A percentile compares a stretch with the other conserved stretches of the same genome.
phyloP scores from a whole-genome alignment of 2,329 filamentous ascomycete genomes.

The Ophiostoma tasmaniense region DNA sequence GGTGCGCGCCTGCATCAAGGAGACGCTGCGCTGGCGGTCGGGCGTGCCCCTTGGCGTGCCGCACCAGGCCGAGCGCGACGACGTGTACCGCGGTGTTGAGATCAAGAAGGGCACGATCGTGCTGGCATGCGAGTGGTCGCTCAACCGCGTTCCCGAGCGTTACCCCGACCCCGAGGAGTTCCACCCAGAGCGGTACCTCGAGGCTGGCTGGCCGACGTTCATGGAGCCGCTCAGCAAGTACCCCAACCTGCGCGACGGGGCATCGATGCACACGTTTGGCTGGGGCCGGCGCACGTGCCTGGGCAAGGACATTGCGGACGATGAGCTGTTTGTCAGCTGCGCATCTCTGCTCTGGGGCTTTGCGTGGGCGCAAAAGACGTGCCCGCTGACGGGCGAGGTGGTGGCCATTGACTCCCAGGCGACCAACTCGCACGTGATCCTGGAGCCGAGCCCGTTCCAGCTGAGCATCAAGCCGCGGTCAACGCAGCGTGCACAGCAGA shows the following conservation, averaged over 20 bases:
- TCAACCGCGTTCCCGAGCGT: constrained; percentile 48
- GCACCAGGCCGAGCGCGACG: constrained; percentile 40
- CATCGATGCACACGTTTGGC: constrained; percentile 55
- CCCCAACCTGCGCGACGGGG: constrained; percentile 51
- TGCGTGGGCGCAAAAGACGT: constrained; percentile 33
- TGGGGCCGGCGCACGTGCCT: constrained; percentile 56
- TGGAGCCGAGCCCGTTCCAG: constrained; percentile 41
- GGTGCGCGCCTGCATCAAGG: constrained; percentile 48
- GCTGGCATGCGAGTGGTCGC: constrained; percentile 44
- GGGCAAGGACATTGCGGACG: constrained; percentile 54
- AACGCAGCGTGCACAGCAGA: constrained; percentile 29
- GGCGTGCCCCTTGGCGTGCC: constrained; percentile 45
- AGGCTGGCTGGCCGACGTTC: constrained; percentile 54
- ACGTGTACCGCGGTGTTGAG: constrained; percentile 38
- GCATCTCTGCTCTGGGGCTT: constrained; percentile 44
- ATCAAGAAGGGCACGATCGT: constrained; percentile 42
- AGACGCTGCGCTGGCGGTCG: constrained; percentile 50
- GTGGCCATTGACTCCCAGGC: constrained; percentile 41
- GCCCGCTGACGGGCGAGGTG: constrained; percentile 34
- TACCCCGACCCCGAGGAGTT: constrained; percentile 58
- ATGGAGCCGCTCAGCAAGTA: constrained; percentile 55
- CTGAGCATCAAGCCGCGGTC: constrained; percentile 38
- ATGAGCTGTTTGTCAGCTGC: constrained; percentile 46
- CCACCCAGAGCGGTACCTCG: constrained; percentile 54
- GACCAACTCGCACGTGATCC: constrained; percentile 44